Conservation (phyloP, 768 basidiomycete genomes). For the Collybia sp. region DNA sequence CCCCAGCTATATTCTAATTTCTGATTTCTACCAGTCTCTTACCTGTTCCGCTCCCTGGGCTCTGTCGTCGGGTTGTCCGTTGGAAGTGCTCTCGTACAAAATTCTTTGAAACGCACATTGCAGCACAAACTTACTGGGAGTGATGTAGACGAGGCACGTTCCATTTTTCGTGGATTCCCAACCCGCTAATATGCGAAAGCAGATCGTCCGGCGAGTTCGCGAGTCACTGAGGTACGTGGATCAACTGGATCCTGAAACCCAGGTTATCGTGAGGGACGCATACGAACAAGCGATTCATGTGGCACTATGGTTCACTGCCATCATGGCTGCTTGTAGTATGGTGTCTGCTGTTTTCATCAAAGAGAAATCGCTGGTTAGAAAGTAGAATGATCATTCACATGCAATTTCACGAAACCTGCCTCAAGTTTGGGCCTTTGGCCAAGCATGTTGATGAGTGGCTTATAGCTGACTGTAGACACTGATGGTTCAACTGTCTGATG, state of each 20-base stretch:
- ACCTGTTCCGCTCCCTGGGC: slow-evolving; percentile 63
- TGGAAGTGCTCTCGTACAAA: slow-evolving; percentile 53
- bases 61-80: slow-evolving; percentile 53
- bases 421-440: too few relatives aligned
- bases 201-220: slow-evolving; percentile 47
- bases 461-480: too few relatives aligned
- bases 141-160: slow-evolving; percentile 50
- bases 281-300: slow-evolving; percentile 43
- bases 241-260: slow-evolving; percentile 32
- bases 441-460: too few relatives aligned
- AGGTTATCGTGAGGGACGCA: slow-evolving; percentile 29
- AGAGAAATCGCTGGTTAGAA: slow-evolving; percentile 34
- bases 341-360: slow-evolving; percentile 48
- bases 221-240: slow-evolving; percentile 46
- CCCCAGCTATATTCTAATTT: background rate
- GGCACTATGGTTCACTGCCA: slow-evolving; percentile 43
- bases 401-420: too few relatives aligned
- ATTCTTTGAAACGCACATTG: slow-evolving; percentile 39
- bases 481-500: too few relatives aligned
- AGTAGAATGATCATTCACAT: background rate
- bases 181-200: background rate
- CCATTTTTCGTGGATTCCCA: background rate
- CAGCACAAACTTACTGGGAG: slow-evolving; percentile 33
- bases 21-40: slow-evolving; percentile 39
- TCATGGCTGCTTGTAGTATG: slow-evolving; percentile 33